Evolutionary conservation across 495 filamentous ascomycete species (phyloP).

Genomic region (Evansstolkia leycettana): DNA sequence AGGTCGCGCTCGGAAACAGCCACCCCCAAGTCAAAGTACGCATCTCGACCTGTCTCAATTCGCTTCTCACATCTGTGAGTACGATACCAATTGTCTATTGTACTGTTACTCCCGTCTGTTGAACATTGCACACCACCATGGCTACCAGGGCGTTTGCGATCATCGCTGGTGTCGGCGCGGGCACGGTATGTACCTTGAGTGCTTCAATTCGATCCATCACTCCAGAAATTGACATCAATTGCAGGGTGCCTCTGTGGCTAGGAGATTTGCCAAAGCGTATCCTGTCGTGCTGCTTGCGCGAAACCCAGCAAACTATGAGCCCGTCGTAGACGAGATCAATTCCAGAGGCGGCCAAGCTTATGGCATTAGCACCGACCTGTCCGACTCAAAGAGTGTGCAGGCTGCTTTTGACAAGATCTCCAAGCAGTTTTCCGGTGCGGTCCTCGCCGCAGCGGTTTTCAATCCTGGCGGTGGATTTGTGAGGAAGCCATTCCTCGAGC

Average conservation of each 20-base stretch:
- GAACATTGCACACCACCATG: constrained; percentile 8
- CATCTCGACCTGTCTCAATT: too few relatives aligned
- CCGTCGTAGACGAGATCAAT: constrained; percentile 65
- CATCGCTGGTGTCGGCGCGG: constrained; percentile 63
- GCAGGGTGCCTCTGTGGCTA: constrained; percentile 47
- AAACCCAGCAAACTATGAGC: constrained; percentile 50
- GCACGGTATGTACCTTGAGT: constrained; percentile 39
- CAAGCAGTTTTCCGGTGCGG: constrained; percentile 30
- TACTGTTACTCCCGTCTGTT: too few relatives aligned
- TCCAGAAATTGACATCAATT: background rate
- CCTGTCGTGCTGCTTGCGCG: constrained; percentile 67
- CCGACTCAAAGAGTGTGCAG: constrained; percentile 47
- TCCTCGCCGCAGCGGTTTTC: constrained; percentile 68
- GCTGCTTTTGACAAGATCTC: constrained; percentile 57
- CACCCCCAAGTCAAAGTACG: background rate
- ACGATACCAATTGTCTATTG: too few relatives aligned
- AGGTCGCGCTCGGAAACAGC: background rate
- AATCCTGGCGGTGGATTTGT: constrained; percentile 63
- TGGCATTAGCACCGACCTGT: constrained; percentile 64
- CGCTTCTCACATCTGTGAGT: too few relatives aligned
- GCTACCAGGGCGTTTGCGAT: constrained; percentile 45
- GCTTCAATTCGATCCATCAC: background rate
- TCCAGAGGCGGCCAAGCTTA: constrained; percentile 55
- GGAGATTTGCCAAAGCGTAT: constrained; percentile 59
- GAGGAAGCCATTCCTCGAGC: constrained; percentile 71